Base-by-base conservation (phyloP, 164 flowering plant genomes). In the Sextonia rubra region DNA sequence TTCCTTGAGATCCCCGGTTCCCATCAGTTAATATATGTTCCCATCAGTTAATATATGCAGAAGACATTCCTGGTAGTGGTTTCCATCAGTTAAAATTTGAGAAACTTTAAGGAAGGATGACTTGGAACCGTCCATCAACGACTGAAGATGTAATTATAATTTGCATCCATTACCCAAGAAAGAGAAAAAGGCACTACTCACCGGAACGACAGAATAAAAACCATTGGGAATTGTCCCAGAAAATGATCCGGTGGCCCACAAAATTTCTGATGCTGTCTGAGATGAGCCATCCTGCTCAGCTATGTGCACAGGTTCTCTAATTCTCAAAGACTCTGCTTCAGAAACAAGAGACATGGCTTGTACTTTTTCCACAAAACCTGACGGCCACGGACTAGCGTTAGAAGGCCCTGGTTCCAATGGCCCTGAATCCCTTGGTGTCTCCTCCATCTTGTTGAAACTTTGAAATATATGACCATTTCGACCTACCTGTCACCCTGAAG, bases 221-320 rank as follows among this genome's bases (percentile, higher is more conserved):
- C 99, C 98, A 89, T 90, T 84, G 26, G 99, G 97, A 69, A 93
- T 92, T n/a, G 85, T 85, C 65, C 87, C 93, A 79, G 91, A 86
- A 78, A 90, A 91, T 73, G 81, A 81, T 74, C 98, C 97, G 66
- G 89, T 91, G 56, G 76, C 83, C 98, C 99, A 93, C 29, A 96
- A 89, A 79, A 89, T 88, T 76, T 92, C 90, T 60, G 97, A 92
- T 64, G 95, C 97, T 30, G 71, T 84, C 64, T 81, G 86, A 75
- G 82, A 70, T 66, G 89, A 81, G 22, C 71, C 88, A 85, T 88
- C 85, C 69, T 83, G 82, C 71, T 83, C 88, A 77, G 37, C 63
- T 47, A 76, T 69, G 67, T 76, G 75, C 6, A 71, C 80, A 22
- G 86, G 73, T 64, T 83, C 86, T 66, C 73, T 85, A 69, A 60